These are phyloP conservation scores for Botrytis sinoallii DNA, from an alignment of 2,329 filamentous ascomycete species.

Conservation along the genomic window DNA sequence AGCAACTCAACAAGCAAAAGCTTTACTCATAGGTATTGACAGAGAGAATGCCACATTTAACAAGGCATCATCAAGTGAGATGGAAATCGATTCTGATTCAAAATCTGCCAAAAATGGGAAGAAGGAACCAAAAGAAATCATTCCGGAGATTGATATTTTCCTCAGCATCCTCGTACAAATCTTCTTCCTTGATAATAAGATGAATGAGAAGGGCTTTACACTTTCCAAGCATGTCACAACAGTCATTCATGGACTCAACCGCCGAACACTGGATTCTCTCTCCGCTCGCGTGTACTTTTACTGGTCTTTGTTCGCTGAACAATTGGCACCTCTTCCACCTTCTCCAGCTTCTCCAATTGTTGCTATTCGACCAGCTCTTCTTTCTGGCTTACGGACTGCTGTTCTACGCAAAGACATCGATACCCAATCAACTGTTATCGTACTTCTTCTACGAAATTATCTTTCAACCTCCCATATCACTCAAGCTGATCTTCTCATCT, in stretches of 20 bases:
- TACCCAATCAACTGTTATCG: constrained; percentile 95
- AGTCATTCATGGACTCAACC: constrained; percentile 83
- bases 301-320: constrained; percentile 92
- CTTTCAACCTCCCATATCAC: constrained; percentile 93
- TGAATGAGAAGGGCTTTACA: constrained; percentile 73
- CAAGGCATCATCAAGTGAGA: constrained; percentile 57
- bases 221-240: constrained; percentile 84
- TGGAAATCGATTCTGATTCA: constrained; percentile 68
- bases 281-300: constrained; percentile 98
- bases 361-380: constrained; percentile 77
- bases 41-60: constrained; percentile 63
- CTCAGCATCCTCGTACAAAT: constrained; percentile 84
- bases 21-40: constrained; percentile 67
- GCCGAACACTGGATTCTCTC: constrained; percentile 88
- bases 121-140: constrained; percentile 67
- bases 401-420: constrained; percentile 95
- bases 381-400: constrained; percentile 88
- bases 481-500: constrained; percentile 92
- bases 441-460: constrained; percentile 92
- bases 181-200: constrained; percentile 80
- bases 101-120: constrained; percentile 58
- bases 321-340: constrained; percentile 80
- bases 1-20: constrained; percentile 59
- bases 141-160: constrained; percentile 87
- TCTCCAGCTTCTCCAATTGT: constrained; percentile 87